Conservation (phyloP, 345 rosid species). For the Eucalyptus marginata region DNA sequence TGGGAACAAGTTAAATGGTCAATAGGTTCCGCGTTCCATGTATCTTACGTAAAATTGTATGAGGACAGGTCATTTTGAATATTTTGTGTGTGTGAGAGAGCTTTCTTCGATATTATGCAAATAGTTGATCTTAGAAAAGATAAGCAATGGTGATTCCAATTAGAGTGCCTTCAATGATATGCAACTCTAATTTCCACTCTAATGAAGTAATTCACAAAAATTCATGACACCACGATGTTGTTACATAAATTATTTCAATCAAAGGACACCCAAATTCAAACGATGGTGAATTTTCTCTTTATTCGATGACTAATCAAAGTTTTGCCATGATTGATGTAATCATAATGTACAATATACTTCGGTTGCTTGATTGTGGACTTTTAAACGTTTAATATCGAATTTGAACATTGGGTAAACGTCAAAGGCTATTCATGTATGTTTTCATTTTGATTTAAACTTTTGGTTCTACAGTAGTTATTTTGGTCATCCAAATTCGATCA, state of each 20-base stretch:
- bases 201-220: neutral
- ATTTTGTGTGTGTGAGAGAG: neutral
- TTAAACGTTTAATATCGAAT: neutral
- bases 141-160: neutral
- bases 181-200: neutral
- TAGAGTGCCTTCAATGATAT: neutral
- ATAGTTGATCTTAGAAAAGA: neutral
- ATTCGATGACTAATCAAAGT: neutral
- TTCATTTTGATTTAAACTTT: neutral
- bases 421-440: neutral
- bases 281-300: neutral
- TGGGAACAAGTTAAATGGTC: neutral
- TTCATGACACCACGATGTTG: neutral
- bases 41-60: neutral
- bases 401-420: neutral
- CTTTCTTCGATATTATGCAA: neutral
- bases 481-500: too few species aligned
- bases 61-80: neutral
- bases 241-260: neutral
- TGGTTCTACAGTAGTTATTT: neutral
- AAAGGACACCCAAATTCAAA: neutral
- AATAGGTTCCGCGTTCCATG: neutral
- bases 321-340: neutral
- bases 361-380: neutral
- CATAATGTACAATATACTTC: neutral